phyloP scores from a whole-genome alignment of 2,329 filamentous ascomycete species.

The Arthroderma uncinatum region DNA sequence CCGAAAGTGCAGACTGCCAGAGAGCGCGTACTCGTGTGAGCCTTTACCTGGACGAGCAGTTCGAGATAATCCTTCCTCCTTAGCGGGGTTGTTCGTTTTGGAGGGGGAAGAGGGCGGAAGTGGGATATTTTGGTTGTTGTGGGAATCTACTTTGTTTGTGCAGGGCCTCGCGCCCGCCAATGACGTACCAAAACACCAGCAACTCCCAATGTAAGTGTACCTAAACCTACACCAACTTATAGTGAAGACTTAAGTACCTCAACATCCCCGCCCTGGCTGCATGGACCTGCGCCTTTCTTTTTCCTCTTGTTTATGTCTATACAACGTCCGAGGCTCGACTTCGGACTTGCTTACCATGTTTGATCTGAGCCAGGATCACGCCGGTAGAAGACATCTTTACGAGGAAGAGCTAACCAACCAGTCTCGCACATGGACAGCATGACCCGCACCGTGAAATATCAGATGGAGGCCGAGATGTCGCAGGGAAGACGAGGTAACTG shows the following conservation, averaged over 20 bases:
- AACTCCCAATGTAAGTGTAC: background rate
- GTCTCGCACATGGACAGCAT: background rate
- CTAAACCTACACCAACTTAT: background rate
- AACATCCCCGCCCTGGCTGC: too few relatives aligned
- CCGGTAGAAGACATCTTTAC: background rate
- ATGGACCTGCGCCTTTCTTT: too few relatives aligned
- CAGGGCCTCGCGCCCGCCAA: too few relatives aligned
- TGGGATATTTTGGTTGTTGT: background rate
- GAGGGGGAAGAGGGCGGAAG: background rate
- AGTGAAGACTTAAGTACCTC: background rate
- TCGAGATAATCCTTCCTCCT: too few relatives aligned
- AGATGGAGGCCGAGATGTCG: background rate
- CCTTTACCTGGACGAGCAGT: too few relatives aligned
- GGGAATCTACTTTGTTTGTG: background rate
- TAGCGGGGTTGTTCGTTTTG: background rate
- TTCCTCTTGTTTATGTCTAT: too few relatives aligned
- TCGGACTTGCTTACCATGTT: background rate
- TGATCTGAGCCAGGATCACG: background rate
- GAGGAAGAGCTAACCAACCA: background rate
- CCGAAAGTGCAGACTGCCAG: too few relatives aligned
- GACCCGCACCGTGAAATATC: background rate
- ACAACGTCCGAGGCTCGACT: background rate
- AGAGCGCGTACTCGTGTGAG: too few relatives aligned
- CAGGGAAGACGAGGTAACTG: background rate
- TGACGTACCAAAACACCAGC: background rate